phyloP scores from a whole-genome alignment of 371 early-diverging fungal genomes.

The Haplosporangium sp. region DNA sequence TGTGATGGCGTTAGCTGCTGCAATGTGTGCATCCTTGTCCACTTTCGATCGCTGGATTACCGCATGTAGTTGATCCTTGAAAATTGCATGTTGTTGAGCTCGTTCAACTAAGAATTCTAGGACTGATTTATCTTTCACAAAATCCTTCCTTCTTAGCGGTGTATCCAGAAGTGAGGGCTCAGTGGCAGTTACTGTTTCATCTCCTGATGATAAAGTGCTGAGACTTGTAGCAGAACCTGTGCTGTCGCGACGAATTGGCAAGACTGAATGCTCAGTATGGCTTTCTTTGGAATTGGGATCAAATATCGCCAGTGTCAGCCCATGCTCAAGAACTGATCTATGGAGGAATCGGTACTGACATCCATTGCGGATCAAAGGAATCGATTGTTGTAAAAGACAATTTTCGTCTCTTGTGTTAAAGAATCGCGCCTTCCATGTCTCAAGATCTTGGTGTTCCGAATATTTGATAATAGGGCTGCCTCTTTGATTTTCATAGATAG shows the following conservation, averaged over 20 bases:
- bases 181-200: not conserved
- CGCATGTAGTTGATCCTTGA: not conserved
- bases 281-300: not conserved
- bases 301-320: not conserved
- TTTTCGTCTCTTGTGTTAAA: not conserved
- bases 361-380: conserved; percentile 6
- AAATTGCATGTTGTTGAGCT: not conserved
- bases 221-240: not conserved
- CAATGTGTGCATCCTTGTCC: not conserved
- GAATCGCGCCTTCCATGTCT: not conserved
- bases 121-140: conserved; percentile 7
- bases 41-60: conserved; percentile 8
- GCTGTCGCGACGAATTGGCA: no score
- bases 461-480: no score
- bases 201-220: not conserved
- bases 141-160: conserved; percentile 7
- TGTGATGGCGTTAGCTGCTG: conserved; percentile 10
- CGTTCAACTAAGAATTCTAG: conserved; percentile 12
- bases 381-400: not conserved
- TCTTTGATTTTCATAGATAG: no score
- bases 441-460: no score
- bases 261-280: not conserved
- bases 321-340: conserved; percentile 6
- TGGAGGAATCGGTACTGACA: conserved; percentile 22
- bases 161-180: not conserved